Percentiles rank a stretch among this genome's conserved stretches.
These are phyloP conservation scores for Aspergillus leporis DNA, from an alignment of 495 filamentous ascomycete species.

Conservation along the genomic window DNA sequence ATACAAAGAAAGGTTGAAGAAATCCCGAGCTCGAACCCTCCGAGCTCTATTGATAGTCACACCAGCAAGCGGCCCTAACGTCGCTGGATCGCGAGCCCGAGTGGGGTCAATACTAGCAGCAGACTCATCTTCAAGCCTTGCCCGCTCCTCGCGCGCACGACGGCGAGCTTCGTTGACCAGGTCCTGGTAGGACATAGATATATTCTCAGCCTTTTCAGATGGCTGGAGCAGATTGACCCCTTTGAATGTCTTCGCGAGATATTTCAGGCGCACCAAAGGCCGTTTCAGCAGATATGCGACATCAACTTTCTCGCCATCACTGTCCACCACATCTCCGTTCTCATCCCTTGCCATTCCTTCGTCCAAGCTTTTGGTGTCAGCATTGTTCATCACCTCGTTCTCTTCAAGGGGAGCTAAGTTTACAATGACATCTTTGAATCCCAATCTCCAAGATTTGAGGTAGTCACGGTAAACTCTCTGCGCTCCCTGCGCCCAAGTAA, in stretches of 20 bases:
- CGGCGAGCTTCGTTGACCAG: conserved; percentile 75
- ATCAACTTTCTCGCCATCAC: conserved; percentile 86
- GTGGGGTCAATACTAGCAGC: conserved; percentile 80
- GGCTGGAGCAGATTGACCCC: conserved; percentile 58
- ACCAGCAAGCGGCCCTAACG: conserved; percentile 64
- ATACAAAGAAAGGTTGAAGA: conserved; percentile 79
- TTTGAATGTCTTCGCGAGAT: conserved; percentile 81
- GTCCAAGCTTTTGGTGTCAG: conserved; percentile 57
- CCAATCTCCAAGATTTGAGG: conserved; percentile 85
- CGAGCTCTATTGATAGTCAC: conserved; percentile 71
- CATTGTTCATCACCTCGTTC: conserved; percentile 42
- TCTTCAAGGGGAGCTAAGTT: conserved; percentile 77
- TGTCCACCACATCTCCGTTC: conserved; percentile 73
- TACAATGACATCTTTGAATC: conserved; percentile 93
- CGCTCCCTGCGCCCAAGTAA: conserved; percentile 78
- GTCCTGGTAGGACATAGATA: conserved; percentile 61
- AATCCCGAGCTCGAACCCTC: conserved; percentile 83
- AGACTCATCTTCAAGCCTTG: conserved; percentile 86
- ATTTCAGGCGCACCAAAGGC: conserved; percentile 84
- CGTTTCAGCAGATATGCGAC: conserved; percentile 91
- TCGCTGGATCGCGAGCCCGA: conserved; percentile 74
- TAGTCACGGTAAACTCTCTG: conserved; percentile 84
- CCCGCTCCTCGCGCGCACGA: conserved; percentile 80
- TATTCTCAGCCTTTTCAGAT: conserved; percentile 56
- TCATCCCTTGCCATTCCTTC: conserved; percentile 74